Conservation (phyloP, 2,329 filamentous ascomycete species). For the Ascochyta pisi region DNA sequence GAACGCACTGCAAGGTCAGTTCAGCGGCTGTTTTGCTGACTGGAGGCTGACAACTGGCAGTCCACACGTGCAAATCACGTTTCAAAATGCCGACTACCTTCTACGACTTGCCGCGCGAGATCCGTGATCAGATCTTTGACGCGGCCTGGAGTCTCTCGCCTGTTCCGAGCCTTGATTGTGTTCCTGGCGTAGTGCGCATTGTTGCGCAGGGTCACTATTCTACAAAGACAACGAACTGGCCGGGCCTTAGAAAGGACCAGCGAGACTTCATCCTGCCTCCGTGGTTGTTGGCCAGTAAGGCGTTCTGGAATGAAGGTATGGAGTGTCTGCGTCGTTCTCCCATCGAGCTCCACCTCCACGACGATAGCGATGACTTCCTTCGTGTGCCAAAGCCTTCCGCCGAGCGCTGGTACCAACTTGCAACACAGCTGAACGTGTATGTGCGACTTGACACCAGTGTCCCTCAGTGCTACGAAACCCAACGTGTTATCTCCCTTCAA, state of each 20-base stretch:
- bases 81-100: no score
- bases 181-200: background rate
- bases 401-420: background rate
- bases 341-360: background rate
- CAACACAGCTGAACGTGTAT: background rate
- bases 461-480: background rate
- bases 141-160: background rate
- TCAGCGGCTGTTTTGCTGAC: no score
- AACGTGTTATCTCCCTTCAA: background rate
- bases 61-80: no score
- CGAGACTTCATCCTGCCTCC: background rate
- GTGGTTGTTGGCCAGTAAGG: background rate
- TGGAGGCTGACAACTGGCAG: no score
- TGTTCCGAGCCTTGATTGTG: background rate
- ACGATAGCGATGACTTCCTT: background rate
- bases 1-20: no score
- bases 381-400: background rate
- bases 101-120: background rate
- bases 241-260: no score
- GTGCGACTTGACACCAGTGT: background rate
- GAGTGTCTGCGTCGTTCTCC: background rate
- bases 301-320: background rate
- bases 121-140: background rate
- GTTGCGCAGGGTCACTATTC: background rate
- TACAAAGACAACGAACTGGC: background rate